Evolutionary conservation across 176 grass and related monocot species (phyloP).

Genomic region (Ensete glaucum): DNA sequence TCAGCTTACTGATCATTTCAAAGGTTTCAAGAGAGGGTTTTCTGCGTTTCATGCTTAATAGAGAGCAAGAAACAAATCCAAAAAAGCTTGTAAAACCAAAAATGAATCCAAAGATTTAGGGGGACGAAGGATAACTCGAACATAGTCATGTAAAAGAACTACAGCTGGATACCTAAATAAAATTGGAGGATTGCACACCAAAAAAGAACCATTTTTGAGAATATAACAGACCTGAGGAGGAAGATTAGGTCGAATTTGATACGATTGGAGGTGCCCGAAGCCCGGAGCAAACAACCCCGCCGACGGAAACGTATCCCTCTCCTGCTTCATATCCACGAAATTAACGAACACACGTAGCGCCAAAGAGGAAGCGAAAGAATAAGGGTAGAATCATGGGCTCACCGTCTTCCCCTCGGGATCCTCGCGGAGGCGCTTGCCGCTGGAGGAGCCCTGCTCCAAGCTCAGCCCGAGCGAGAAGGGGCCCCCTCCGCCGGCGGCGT

Average conservation of each 20-base stretch:
- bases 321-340: conserved; percentile 27
- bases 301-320: conserved; percentile 60
- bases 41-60: too few species aligned
- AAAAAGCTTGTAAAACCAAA: too few species aligned
- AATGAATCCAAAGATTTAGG: too few species aligned
- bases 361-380: background rate
- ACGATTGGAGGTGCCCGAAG: conserved; percentile 64
- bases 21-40: too few species aligned
- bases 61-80: conserved; percentile 15
- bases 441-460: background rate
- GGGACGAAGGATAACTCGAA: too few species aligned
- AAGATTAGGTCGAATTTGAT: conserved; percentile 62
- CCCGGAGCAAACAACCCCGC: conserved; percentile 63
- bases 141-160: too few species aligned
- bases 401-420: conserved; percentile 47
- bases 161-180: background rate
- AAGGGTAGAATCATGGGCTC: conserved; percentile 1
- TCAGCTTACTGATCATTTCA: too few species aligned
- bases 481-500: conserved; percentile 17
- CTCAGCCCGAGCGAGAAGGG: conserved; percentile 20
- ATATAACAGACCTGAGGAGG: conserved; percentile 46
- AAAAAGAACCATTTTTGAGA: background rate
- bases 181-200: background rate
- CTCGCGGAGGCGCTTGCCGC: conserved; percentile 40
- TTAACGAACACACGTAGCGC: background rate